Percentiles rank a stretch among this genome's conserved stretches.
Evolutionary conservation across 2,329 filamentous ascomycete species (phyloP).

Genomic region (Verticillium klebahnii): DNA sequence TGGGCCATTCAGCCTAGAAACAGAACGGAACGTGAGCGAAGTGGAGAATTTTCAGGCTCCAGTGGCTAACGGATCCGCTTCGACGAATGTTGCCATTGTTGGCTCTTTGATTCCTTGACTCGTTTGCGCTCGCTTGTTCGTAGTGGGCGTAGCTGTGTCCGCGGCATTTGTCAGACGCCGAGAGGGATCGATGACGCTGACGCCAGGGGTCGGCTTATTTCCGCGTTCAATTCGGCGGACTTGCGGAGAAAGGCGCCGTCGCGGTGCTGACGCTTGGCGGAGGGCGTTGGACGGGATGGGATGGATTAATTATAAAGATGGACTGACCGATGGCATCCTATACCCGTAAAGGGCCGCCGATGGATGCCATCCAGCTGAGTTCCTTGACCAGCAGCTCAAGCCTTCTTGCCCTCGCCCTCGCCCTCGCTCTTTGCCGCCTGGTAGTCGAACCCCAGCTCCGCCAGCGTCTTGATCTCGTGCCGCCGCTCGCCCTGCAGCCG

Average conservation of each 20-base stretch:
- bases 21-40: neutral
- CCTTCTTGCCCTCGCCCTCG: slow-evolving; percentile 1
- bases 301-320: too few species aligned
- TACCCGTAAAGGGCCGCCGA: too few species aligned
- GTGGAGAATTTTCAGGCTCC: neutral
- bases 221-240: neutral
- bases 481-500: slow-evolving; percentile 28
- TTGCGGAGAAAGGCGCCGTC: too few species aligned
- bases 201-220: neutral
- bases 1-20: neutral
- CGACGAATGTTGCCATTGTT: neutral
- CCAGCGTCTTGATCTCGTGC: slow-evolving; percentile 25
- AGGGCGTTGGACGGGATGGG: too few species aligned
- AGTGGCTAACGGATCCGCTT: neutral
- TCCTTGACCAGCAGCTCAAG: too few species aligned
- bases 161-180: neutral
- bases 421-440: slow-evolving; percentile 18
- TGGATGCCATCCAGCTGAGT: too few species aligned
- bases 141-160: neutral
- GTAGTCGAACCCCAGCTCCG: slow-evolving; percentile 47
- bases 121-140: neutral
- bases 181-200: neutral
- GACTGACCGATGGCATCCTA: too few species aligned
- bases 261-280: too few species aligned
- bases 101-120: neutral